Conservation (phyloP, 2,329 filamentous ascomycete genomes). For the Fusarium pininemorale region DNA sequence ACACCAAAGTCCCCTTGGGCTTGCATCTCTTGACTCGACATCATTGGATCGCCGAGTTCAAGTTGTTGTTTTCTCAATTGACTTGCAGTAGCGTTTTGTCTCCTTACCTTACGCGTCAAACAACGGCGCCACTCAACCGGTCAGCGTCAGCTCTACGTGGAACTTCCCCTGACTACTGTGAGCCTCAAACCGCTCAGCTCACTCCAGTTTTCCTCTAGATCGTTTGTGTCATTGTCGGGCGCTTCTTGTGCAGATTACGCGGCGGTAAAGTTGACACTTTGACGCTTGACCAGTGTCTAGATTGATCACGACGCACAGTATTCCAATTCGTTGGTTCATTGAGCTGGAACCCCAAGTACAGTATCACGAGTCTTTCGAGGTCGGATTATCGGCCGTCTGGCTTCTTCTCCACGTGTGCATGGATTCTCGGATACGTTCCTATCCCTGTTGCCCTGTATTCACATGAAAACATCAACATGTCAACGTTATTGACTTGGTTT, state of each 20-base stretch:
- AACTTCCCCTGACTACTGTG: constrained; percentile 26
- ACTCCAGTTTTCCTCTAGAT: constrained; percentile 18
- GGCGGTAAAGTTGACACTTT: neutral
- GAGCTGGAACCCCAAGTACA: neutral
- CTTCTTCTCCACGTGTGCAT: neutral
- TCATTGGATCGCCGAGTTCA: constrained; percentile 6
- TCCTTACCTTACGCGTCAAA: constrained; percentile 26
- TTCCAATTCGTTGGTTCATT: neutral
- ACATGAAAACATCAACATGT: neutral
- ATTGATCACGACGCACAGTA: neutral
- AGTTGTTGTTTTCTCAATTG: constrained; percentile 7
- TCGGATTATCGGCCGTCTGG: neutral
- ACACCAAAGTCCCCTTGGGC: neutral
- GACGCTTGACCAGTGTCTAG: neutral
- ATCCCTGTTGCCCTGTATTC: neutral
- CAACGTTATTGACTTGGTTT: neutral
- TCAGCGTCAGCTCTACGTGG: neutral
- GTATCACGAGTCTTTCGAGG: neutral
- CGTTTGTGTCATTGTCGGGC: neutral
- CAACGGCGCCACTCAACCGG: constrained; percentile 2
- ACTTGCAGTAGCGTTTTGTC: constrained; percentile 13
- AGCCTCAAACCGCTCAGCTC: constrained; percentile 29
- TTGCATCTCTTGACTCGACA: constrained; percentile 1
- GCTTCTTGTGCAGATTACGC: neutral
- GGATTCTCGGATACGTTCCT: neutral